Conservation (phyloP, 2,329 filamentous ascomycete species). For the Septoria linicola region DNA sequence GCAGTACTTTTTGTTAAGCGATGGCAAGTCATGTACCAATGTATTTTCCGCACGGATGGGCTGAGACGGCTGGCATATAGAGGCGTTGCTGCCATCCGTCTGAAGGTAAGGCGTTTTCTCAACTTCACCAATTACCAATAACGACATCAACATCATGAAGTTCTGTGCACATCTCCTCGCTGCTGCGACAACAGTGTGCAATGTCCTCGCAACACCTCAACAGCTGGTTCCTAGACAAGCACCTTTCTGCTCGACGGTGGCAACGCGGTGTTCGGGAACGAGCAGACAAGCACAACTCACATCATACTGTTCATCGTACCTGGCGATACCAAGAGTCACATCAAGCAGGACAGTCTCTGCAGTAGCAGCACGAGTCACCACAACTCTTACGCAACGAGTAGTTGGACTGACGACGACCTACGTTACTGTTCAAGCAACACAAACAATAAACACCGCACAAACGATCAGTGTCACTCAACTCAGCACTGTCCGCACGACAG, state of each 20-base stretch:
- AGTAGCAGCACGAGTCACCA: not conserved
- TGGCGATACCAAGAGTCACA: constrained; percentile 1
- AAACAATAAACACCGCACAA: not conserved
- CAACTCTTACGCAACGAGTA: not conserved
- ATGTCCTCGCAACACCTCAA: not conserved
- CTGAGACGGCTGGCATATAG: not conserved
- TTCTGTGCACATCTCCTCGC: constrained; percentile 5
- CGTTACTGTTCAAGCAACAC: not conserved
- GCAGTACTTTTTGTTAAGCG: not conserved
- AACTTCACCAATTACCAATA: not conserved
- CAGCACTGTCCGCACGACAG: not conserved
- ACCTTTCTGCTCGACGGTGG: not conserved
- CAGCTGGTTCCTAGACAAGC: constrained; percentile 2
- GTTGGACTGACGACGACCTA: not conserved
- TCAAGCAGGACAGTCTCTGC: constrained; percentile 4
- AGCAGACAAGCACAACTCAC: constrained; percentile 5
- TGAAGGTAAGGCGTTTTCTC: not conserved
- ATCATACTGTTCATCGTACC: constrained; percentile 9
- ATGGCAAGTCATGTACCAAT: too few species aligned
- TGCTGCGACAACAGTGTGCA: constrained; percentile 2
- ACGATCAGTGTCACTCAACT: not conserved
- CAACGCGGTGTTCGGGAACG: constrained; percentile 1
- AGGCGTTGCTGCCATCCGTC: not conserved
- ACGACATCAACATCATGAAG: not conserved
- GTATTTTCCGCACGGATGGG: not conserved